A percentile compares a stretch with the other conserved stretches of the same genome.
phyloP scores from a whole-genome alignment of 495 filamentous ascomycete genomes.

The Xylaria acuta region DNA sequence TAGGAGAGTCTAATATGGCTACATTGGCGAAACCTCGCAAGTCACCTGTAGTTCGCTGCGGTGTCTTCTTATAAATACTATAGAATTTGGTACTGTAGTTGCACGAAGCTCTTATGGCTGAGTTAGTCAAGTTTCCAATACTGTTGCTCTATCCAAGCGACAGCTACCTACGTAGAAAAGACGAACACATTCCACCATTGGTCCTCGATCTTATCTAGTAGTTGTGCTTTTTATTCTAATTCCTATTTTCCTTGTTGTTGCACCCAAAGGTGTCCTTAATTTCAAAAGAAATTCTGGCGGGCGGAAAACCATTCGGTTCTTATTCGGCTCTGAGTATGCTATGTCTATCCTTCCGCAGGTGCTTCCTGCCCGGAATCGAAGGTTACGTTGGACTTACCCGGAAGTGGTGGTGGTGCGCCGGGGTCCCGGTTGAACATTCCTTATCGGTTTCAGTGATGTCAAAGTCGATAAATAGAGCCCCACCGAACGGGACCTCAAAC shows the following conservation, averaged over 20 bases:
- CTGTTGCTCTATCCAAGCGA: background rate
- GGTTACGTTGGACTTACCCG: slow-evolving; percentile 12
- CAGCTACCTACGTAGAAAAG: background rate
- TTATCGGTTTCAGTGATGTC: slow-evolving; percentile 23
- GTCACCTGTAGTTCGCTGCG: background rate
- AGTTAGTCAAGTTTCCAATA: background rate
- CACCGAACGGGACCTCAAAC: slow-evolving; percentile 9
- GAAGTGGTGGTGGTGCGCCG: slow-evolving; percentile 9
- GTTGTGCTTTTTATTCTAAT: background rate
- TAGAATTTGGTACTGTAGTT: background rate
- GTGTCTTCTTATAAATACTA: background rate
- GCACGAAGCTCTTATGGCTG: background rate
- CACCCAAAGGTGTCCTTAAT: background rate
- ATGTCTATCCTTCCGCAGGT: background rate
- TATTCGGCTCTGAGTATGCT: background rate
- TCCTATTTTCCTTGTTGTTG: background rate
- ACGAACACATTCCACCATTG: background rate
- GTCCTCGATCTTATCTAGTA: background rate
- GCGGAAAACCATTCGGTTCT: background rate
- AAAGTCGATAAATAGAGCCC: slow-evolving; percentile 20
- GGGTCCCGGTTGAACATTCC: slow-evolving; percentile 17
- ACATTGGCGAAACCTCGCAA: background rate
- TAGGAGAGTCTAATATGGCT: background rate
- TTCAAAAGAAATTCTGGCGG: background rate
- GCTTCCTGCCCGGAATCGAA: background rate